Conservation (phyloP, 2,329 filamentous ascomycete genomes). For the Pochonia chlamydosporia region DNA sequence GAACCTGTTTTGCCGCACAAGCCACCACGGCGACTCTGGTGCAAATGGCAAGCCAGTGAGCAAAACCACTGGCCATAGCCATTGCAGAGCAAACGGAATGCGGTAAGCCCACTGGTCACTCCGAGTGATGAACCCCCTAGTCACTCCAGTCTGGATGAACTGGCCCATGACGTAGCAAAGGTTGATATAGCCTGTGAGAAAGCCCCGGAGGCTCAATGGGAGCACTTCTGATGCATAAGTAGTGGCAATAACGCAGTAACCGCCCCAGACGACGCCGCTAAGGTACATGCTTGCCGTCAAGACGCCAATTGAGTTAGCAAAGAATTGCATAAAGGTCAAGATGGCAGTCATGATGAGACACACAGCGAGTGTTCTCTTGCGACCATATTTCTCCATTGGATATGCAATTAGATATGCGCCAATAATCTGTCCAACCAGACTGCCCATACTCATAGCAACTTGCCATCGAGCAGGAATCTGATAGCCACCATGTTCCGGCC, state of each 20-base stretch:
- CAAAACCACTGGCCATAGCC: conserved; percentile 32
- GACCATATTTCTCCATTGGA: no score
- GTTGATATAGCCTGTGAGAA: conserved; percentile 34
- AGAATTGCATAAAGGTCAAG: no score
- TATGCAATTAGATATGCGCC: no score
- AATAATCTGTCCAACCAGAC: no score
- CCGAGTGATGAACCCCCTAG: conserved; percentile 24
- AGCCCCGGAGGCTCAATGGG: conserved; percentile 25
- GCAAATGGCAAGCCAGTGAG: conserved; percentile 28
- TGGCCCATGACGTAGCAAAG: conserved; percentile 38
- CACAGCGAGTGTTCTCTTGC: no score
- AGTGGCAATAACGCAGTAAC: conserved; percentile 29
- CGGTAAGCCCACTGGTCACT: conserved; percentile 29
- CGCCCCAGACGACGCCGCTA: conserved; percentile 28
- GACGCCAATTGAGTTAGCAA: no score
- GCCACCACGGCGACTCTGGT: conserved; percentile 36
- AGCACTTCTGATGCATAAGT: conserved; percentile 34
- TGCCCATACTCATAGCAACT: no score
- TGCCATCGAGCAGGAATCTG: no score
- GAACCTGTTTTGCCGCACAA: conserved; percentile 28
- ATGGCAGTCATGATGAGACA: no score
- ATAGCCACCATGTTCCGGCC: no score
- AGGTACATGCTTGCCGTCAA: no score
- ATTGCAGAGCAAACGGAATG: conserved; percentile 35
- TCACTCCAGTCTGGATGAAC: conserved; percentile 28